A percentile compares a stretch with the other conserved stretches of the same genome.
Evolutionary conservation across 2,329 filamentous ascomycete species (phyloP).

Genomic region (Apiospora phragmitis): DNA sequence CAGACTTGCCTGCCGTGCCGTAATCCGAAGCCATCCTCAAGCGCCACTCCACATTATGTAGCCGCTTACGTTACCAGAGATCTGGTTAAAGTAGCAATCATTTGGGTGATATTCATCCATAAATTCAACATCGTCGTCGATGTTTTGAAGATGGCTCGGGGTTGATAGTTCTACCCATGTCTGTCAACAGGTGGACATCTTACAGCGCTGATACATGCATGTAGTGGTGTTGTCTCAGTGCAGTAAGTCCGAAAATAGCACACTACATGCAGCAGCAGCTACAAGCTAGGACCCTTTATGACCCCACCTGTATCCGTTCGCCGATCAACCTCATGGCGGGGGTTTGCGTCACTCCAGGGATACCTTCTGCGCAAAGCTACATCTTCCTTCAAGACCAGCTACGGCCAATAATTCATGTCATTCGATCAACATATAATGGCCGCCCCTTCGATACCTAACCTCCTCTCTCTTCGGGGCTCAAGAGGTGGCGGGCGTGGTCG

Average conservation of each 20-base stretch:
- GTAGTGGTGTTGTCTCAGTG: background rate
- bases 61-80: background rate
- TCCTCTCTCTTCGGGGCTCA: constrained; percentile 59
- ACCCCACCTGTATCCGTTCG: background rate
- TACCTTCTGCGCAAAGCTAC: constrained; percentile 10
- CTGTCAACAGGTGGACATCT: background rate
- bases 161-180: background rate
- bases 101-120: too few species aligned
- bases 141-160: background rate
- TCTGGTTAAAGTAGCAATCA: too few species aligned
- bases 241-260: background rate
- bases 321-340: constrained; percentile 1
- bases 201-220: background rate
- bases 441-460: constrained; percentile 75
- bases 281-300: background rate
- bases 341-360: background rate
- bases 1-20: background rate
- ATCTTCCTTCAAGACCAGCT: background rate
- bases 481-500: constrained; percentile 43
- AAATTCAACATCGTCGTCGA: background rate
- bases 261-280: background rate
- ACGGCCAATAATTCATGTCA: constrained; percentile 10
- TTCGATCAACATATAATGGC: constrained; percentile 55
- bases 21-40: background rate
- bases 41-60: background rate